Evolutionary conservation across 768 basidiomycete species (phyloP), one percentile per base, ranked within the genome.

Genomic region (Boletus rubroflammeus): DNA sequence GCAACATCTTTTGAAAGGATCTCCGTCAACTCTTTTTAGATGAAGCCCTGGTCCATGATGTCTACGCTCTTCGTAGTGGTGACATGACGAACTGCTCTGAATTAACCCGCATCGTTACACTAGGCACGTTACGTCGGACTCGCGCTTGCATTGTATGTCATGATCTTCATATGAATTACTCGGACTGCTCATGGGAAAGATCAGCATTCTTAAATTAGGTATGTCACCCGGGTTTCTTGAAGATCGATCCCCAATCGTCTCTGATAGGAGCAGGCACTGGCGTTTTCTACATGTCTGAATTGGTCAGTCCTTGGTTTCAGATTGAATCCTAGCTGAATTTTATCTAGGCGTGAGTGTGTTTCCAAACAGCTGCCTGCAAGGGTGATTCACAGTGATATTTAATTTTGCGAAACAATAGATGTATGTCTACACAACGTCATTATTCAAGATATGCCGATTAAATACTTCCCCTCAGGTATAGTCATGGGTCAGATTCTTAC

Each of bases 61-160:
- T 53, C 55, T 7, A 50, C 51, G 1, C 51, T 60, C 36, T 61
- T 55, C 35, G n/a, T 61, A 8, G 36, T 50, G 51, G 60, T 61
- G 51, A 46, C 3, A 15, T 38, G 9, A 17, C 9, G 34, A 39
- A 23, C 15, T 14, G 17, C 38, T 43, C 6, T 10, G n/a, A 43
- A 9, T 42, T 41, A 6, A 48, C n/a, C 14, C 23, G 5, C 9
- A 21, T 19, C 7, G 15, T 53, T 8, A 6, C 15, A 14, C 9
- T 26, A 53, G 59, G 31, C 47, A 0, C 59, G 59, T 31, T 61
- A 61, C 25, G 4, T 52, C 7, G 55, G 51, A 42, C 47, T 61
- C 14, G 42, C 17, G 9, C 25, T 61, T 7, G 40, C 21, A 36
- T 35, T 35, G 60, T 61, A 44, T 14, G 53, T 53, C 9, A n/a